These are phyloP conservation scores for Acanthochlamys bracteata DNA, from an alignment of 106 monocot species.

Conservation along the genomic window DNA sequence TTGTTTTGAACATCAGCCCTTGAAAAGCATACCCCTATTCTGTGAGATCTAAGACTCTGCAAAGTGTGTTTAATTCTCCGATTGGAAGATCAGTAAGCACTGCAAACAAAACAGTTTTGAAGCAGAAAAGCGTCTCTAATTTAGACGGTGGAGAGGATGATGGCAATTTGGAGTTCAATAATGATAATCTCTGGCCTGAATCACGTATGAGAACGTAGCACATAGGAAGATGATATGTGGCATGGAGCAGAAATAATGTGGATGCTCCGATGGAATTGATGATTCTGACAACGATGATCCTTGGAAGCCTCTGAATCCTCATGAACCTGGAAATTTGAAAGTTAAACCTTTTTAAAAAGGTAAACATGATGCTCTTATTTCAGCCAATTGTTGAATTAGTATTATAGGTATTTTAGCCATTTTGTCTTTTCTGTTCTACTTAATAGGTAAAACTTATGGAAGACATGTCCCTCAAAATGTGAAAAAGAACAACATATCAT, in stretches of 20 bases:
- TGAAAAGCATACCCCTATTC: no score
- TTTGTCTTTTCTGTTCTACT: slow-evolving; percentile 4
- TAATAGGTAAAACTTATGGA: slow-evolving; percentile 48
- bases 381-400: background rate
- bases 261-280: slow-evolving; percentile 26
- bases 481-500: slow-evolving; percentile 20
- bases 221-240: slow-evolving; percentile 20
- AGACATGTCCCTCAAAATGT: slow-evolving; percentile 20
- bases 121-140: slow-evolving; percentile 22
- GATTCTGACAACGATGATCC: slow-evolving; percentile 70
- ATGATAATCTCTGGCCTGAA: slow-evolving; percentile 17
- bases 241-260: slow-evolving; percentile 27
- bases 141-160: slow-evolving; percentile 19
- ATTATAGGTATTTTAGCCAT: background rate
- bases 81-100: slow-evolving; percentile 33
- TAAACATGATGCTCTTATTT: slow-evolving; percentile 11
- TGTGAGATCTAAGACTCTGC: slow-evolving; percentile 29
- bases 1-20: no score
- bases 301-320: slow-evolving; percentile 93
- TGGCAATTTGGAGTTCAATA: slow-evolving; percentile 16
- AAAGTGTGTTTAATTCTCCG: slow-evolving; percentile 36
- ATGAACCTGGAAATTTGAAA: slow-evolving; percentile 80
- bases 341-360: slow-evolving; percentile 72
- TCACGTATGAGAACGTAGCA: slow-evolving; percentile 14
- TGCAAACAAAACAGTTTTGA: slow-evolving; percentile 26